A percentile compares a stretch with the other conserved stretches of the same genome.
Conservation (phyloP, 1,284 basidiomycete species). For the Melampsora americana region DNA sequence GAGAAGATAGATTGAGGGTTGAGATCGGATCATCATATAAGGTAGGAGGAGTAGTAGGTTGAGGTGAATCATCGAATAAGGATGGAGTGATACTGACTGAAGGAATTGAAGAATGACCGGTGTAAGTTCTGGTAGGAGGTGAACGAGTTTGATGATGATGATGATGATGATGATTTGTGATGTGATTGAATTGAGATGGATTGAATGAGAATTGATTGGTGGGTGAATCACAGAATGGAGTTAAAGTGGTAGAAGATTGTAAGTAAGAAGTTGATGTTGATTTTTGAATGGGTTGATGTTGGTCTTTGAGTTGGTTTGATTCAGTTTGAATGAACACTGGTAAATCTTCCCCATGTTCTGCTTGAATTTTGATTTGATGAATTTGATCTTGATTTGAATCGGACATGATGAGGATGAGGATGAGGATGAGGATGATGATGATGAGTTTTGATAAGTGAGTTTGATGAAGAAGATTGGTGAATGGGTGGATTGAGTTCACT, state of each 20-base stretch:
- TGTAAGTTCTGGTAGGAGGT: neutral
- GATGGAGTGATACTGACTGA: constrained; percentile 1
- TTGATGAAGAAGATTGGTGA: no score
- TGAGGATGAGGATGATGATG: no score
- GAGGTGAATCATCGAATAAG: neutral
- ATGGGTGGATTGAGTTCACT: no score
- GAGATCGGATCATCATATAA: neutral
- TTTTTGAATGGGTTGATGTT: neutral
- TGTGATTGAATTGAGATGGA: neutral
- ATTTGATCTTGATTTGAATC: no score
- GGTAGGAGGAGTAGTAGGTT: neutral
- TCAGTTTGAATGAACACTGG: no score
- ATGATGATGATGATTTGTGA: no score
- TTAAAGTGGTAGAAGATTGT: neutral
- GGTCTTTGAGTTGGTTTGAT: neutral
- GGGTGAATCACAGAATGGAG: neutral
- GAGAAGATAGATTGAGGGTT: neutral
- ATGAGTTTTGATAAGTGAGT: no score
- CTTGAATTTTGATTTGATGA: no score
- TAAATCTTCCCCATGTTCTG: no score
- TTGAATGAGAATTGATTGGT: neutral
- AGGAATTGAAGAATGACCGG: neutral
- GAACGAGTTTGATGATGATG: neutral
- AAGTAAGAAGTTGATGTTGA: neutral
- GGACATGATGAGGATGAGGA: no score